A percentile compares a stretch with the other conserved stretches of the same genome.
Conservation (phyloP, 208 protist species). For the Crithidia thermophila region DNA sequence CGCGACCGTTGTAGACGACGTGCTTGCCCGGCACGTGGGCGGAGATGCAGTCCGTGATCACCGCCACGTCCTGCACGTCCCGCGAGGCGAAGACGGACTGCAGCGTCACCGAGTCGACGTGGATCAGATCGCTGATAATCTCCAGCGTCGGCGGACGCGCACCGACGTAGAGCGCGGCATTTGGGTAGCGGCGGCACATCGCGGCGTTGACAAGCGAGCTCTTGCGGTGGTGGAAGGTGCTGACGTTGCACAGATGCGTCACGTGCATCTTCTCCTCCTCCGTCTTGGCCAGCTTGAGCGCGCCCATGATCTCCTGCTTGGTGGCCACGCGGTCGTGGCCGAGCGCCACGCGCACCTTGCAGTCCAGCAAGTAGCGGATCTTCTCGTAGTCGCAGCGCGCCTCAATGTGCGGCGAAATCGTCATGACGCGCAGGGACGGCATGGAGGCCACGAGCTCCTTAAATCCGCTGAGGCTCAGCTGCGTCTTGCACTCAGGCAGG, state of each 20-base stretch:
- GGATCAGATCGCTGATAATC: constrained; percentile 69
- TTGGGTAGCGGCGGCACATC: constrained; percentile 58
- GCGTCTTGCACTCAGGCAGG: constrained; percentile 46
- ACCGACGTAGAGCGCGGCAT: constrained; percentile 54
- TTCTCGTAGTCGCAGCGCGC: constrained; percentile 48
- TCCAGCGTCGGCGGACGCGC: constrained; percentile 61
- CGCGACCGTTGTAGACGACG: constrained; percentile 63
- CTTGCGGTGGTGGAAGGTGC: constrained; percentile 71
- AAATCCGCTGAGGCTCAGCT: constrained; percentile 44
- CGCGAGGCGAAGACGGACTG: constrained; percentile 52
- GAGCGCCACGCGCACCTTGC: constrained; percentile 50
- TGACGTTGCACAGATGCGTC: constrained; percentile 75
- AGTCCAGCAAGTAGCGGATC: constrained; percentile 49
- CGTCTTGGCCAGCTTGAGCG: constrained; percentile 38
- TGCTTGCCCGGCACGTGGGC: constrained; percentile 55
- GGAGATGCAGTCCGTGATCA: constrained; percentile 81
- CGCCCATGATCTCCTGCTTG: constrained; percentile 60
- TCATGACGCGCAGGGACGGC: constrained; percentile 73
- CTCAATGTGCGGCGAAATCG: constrained; percentile 64
- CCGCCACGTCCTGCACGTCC: constrained; percentile 47
- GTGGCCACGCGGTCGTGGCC: constrained; percentile 60
- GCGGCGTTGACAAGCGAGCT: constrained; percentile 58
- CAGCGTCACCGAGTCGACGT: constrained; percentile 57
- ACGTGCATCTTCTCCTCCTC: constrained; percentile 60
- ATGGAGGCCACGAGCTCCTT: constrained; percentile 46